Evolutionary conservation across 257 asterid species (phyloP).

Genomic region (Solanum sejunctum): DNA sequence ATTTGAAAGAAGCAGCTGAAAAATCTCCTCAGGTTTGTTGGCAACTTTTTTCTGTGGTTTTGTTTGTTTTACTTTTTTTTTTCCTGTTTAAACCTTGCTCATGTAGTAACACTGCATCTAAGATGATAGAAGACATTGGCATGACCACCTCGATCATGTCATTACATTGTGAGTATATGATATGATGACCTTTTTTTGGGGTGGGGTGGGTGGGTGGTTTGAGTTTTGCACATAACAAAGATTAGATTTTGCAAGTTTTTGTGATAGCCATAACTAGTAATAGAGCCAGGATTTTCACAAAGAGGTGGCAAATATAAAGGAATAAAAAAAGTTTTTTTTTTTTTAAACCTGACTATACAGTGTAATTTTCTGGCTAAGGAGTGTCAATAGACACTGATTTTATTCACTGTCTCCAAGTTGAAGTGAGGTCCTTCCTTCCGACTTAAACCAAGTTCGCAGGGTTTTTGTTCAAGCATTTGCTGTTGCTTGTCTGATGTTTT

Average conservation of each 20-base stretch:
- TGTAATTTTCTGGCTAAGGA: neutral
- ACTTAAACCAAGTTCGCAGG: neutral
- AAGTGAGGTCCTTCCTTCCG: neutral
- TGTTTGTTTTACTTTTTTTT: neutral
- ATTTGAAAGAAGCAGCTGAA: conserved; percentile 77
- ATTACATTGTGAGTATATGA: neutral
- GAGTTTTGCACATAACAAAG: neutral
- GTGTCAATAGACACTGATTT: too few species aligned
- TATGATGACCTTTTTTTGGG: neutral
- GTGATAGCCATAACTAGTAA: neutral
- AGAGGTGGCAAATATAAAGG: too few species aligned
- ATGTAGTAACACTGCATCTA: neutral
- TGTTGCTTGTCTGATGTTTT: neutral
- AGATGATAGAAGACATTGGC: neutral
- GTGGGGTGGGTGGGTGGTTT: neutral
- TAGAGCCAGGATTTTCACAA: neutral
- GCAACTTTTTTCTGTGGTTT: neutral
- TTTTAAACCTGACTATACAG: neutral
- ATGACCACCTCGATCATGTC: neutral
- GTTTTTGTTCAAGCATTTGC: neutral
- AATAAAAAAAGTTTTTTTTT: neutral
- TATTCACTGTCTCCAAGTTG: neutral
- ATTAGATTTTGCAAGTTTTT: neutral
- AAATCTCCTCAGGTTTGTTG: conserved; percentile 78
- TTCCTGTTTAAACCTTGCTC: neutral